Conservation (phyloP, 257 asterid genomes). For the Verbascum thapsus region DNA sequence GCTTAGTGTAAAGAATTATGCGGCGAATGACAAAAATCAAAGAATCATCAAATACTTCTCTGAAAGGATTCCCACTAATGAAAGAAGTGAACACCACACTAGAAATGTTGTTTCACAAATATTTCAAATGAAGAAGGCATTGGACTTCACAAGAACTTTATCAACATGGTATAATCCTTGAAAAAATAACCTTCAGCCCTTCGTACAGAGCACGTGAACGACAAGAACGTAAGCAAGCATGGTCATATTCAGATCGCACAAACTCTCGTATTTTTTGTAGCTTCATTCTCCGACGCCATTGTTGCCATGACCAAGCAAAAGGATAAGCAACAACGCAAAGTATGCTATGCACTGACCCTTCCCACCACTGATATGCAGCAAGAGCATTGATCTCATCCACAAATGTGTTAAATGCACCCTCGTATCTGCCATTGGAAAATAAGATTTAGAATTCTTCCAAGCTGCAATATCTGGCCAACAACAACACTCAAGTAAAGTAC, state of each 20-base stretch:
- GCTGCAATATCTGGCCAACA: constrained; percentile 5
- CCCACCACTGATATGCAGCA: constrained; percentile 99
- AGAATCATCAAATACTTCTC: background rate
- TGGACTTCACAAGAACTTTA: background rate
- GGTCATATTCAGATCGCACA: constrained; percentile 97
- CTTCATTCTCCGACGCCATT: constrained; percentile 93
- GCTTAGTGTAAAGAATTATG: background rate
- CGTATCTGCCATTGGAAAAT: constrained; percentile 66
- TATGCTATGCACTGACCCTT: constrained; percentile 86
- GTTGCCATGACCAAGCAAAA: constrained; percentile 99
- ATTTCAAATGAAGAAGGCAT: constrained; percentile 15
- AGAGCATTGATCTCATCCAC: constrained; percentile 93
- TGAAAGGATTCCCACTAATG: constrained; percentile 7
- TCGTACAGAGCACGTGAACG: constrained; percentile 99
- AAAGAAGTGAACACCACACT: constrained; percentile 18
- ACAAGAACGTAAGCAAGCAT: constrained; percentile 98
- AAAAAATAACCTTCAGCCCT: constrained; percentile 82
- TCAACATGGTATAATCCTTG: constrained; percentile 12
- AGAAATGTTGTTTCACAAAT: constrained; percentile 5
- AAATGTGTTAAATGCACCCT: constrained; percentile 83
- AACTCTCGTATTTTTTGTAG: constrained; percentile 88
- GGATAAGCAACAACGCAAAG: constrained; percentile 87
- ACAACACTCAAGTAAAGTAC: constrained; percentile 5
- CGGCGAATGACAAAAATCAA: background rate
- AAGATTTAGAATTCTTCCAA: constrained; percentile 18